Evolutionary conservation across 176 grass and related monocot genomes (phyloP).

Genomic region (Lolium rigidum): DNA sequence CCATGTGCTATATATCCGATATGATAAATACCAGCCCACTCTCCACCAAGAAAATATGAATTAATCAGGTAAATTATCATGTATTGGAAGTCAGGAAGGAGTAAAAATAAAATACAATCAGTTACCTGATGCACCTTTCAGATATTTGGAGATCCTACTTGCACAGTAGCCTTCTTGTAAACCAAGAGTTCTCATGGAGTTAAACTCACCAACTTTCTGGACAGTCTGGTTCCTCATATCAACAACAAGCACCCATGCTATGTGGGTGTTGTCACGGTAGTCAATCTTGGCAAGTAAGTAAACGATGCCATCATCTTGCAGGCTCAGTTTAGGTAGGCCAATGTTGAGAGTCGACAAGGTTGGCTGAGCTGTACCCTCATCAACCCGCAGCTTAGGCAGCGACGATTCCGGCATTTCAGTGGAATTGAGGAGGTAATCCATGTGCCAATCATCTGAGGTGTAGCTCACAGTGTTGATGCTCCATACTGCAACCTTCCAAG

Average conservation of each 20-base stretch:
- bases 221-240: too few species aligned
- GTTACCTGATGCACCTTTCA: too few species aligned
- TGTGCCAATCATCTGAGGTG: neutral
- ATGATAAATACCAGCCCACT: too few species aligned
- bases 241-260: neutral
- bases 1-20: too few species aligned
- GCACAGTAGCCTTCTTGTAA: too few species aligned
- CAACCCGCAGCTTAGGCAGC: too few species aligned
- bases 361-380: too few species aligned
- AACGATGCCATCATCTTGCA: neutral
- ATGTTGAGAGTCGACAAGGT: too few species aligned
- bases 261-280: neutral
- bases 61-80: neutral
- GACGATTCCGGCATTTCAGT: too few species aligned
- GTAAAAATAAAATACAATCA: neutral
- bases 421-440: neutral
- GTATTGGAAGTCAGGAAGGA: neutral
- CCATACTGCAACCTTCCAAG: too few species aligned
- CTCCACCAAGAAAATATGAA: neutral
- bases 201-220: neutral
- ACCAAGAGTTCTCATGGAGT: too few species aligned
- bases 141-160: too few species aligned
- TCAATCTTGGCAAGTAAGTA: neutral
- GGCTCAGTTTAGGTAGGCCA: neutral
- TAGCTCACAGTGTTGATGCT: neutral